Base-by-base conservation (phyloP, 2,329 filamentous ascomycete genomes). In the Claviceps sorghi region DNA sequence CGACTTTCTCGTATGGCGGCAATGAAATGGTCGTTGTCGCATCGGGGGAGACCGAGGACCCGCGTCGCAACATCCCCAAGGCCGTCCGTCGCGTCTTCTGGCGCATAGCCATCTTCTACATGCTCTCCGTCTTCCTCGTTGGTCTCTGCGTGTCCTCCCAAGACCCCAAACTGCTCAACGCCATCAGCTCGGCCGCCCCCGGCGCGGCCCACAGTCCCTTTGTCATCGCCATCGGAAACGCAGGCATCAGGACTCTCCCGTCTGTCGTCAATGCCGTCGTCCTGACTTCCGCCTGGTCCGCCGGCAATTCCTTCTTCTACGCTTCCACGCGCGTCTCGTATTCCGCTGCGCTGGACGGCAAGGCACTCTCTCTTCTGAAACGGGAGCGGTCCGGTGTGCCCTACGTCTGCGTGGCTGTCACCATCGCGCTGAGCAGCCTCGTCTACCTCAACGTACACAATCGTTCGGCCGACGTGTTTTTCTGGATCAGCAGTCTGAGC, bases 231-330 rank as follows among this genome's bases (percentile, higher is more conserved):
- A 78, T 80, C 34, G 54, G 58, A 45, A 61, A 61, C 48, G 73
- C 73, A 1, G 72, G 73, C 2, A 77, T 77, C 52, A 62, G 65
- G 17, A 66, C 66, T 0, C 65, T 78, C 6, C 67, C 69, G 22
- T 63, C 65, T 51, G 74, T 81, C 56, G 71, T 82, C 64, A 82
- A 81, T 60, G 77, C 72, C 6, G 70, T 78, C 10, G 71, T 80
- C n/a, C 65, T 82, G 4, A 77, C 75, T 1, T 79, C 76, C 0
- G 78, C 78, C 15, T 76, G 78, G 63, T 80, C 77, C 1, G 75
- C 78, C 0, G 78, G 76, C 3, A 79, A 78, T 58, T 75, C 76
- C 1, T 79, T 76, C 62, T 69, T 80, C 47, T 77, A 75, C 62
- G 71, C 72, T 55, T 71, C 71, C 2, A 74, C 72, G 0, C 67